Evolutionary conservation across 1,284 basidiomycete genomes (phyloP).

Genomic region (Inonotus hispidus): DNA sequence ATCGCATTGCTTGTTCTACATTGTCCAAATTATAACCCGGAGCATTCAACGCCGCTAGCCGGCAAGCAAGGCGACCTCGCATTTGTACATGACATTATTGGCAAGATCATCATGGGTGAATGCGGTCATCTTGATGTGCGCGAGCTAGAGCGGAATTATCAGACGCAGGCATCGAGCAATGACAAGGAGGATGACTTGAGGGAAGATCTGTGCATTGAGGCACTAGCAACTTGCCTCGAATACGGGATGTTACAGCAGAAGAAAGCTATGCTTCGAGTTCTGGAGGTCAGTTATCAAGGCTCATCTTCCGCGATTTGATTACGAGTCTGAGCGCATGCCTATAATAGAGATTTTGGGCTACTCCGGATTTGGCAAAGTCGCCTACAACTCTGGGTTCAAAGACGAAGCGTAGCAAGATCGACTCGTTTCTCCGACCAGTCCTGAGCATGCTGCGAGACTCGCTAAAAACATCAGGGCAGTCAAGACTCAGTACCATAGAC

Average conservation of each 20-base stretch:
- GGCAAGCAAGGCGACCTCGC: slow-evolving; percentile 24
- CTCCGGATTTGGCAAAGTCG: slow-evolving; percentile 27
- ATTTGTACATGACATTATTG: slow-evolving; percentile 28
- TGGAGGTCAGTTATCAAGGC: slow-evolving; percentile 9
- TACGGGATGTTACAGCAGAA: slow-evolving; percentile 28
- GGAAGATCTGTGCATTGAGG: slow-evolving; percentile 34
- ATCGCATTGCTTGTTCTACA: slow-evolving; percentile 40
- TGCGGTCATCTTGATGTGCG: slow-evolving; percentile 28
- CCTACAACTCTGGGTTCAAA: slow-evolving; percentile 30
- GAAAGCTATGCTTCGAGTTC: slow-evolving; percentile 29
- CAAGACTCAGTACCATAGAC: slow-evolving; percentile 23
- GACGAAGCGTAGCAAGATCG: slow-evolving; percentile 36
- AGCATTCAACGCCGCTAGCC: not conserved
- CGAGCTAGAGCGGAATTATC: slow-evolving; percentile 35
- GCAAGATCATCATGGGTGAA: slow-evolving; percentile 26
- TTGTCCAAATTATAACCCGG: not conserved
- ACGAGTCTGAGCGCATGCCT: not conserved
- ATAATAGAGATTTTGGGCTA: slow-evolving; percentile 42
- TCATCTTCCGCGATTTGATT: not conserved
- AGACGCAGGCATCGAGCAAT: slow-evolving; percentile 25
- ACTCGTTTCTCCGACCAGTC: slow-evolving; percentile 37
- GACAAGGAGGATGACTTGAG: slow-evolving; percentile 29
- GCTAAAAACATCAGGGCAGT: slow-evolving; percentile 19
- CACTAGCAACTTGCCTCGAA: slow-evolving; percentile 33
- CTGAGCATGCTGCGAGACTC: slow-evolving; percentile 29